phyloP scores from a whole-genome alignment of 2,329 filamentous ascomycete genomes.

The Rutstroemia sp. region DNA sequence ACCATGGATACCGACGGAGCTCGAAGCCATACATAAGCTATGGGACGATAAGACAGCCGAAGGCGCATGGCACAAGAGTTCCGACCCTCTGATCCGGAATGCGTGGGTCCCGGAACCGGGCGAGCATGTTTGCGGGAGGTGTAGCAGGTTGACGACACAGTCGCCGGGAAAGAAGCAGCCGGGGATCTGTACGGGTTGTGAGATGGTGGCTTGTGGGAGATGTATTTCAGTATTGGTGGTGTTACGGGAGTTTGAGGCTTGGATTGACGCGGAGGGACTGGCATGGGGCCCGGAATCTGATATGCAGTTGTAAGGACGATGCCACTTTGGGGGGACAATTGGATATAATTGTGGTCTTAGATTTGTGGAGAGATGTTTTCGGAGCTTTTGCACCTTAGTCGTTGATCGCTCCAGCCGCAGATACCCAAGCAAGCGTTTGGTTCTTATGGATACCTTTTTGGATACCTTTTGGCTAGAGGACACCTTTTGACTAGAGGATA shows the following conservation, averaged over 20 bases:
- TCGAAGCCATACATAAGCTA: not conserved
- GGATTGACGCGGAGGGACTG: not conserved
- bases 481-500: too few species aligned
- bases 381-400: too few species aligned
- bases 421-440: too few species aligned
- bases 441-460: too few species aligned
- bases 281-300: not conserved
- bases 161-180: not conserved
- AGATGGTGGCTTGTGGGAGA: not conserved
- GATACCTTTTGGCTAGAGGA: too few species aligned
- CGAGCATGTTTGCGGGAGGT: not conserved
- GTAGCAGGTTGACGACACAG: not conserved
- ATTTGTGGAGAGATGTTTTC: too few species aligned
- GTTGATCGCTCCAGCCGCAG: too few species aligned
- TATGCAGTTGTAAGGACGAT: too few species aligned
- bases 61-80: not conserved
- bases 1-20: not conserved
- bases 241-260: not conserved
- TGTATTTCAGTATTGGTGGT: not conserved
- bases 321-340: too few species aligned
- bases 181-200: not conserved
- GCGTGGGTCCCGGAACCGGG: not conserved
- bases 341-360: too few species aligned
- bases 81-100: not conserved
- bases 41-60: not conserved